phyloP scores from a whole-genome alignment of 805 yeast species.

The Candida berthetii region DNA sequence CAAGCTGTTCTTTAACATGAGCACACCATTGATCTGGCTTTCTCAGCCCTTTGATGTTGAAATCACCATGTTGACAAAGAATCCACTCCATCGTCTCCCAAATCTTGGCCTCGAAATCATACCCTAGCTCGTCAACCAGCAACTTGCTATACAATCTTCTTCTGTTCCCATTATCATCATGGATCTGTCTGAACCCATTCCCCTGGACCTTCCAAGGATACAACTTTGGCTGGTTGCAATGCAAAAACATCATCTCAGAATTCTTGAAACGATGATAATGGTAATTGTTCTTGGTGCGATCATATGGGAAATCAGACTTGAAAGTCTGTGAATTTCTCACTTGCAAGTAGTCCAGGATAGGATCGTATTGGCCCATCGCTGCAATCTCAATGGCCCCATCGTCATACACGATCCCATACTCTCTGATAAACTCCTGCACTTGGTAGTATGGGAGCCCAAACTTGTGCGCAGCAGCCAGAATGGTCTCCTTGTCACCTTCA shows the following conservation, averaged over 20 bases:
- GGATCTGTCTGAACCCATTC: slow-evolving; percentile 16
- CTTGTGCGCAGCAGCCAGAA: slow-evolving; percentile 60
- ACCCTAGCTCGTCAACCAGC: slow-evolving; percentile 17
- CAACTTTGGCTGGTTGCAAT: slow-evolving; percentile 21
- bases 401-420: slow-evolving; percentile 39
- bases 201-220: slow-evolving; percentile 23
- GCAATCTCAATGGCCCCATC: slow-evolving; percentile 34
- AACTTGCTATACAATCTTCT: slow-evolving; percentile 14
- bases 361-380: slow-evolving; percentile 53
- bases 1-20: slow-evolving; percentile 30
- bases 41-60: slow-evolving; percentile 31
- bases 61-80: slow-evolving; percentile 24
- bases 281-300: slow-evolving; percentile 13
- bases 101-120: slow-evolving; percentile 17
- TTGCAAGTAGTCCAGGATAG: slow-evolving; percentile 32
- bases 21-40: slow-evolving; percentile 31
- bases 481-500: slow-evolving; percentile 82
- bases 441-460: slow-evolving; percentile 44
- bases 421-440: slow-evolving; percentile 43
- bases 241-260: slow-evolving; percentile 20
- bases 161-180: slow-evolving; percentile 12
- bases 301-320: slow-evolving; percentile 9
- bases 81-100: slow-evolving; percentile 1
- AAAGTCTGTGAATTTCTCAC: slow-evolving; percentile 8
- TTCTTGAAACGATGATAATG: slow-evolving; percentile 12